Conservation (phyloP, 2,329 filamentous ascomycete species). For the Rachicladosporium sp. region DNA sequence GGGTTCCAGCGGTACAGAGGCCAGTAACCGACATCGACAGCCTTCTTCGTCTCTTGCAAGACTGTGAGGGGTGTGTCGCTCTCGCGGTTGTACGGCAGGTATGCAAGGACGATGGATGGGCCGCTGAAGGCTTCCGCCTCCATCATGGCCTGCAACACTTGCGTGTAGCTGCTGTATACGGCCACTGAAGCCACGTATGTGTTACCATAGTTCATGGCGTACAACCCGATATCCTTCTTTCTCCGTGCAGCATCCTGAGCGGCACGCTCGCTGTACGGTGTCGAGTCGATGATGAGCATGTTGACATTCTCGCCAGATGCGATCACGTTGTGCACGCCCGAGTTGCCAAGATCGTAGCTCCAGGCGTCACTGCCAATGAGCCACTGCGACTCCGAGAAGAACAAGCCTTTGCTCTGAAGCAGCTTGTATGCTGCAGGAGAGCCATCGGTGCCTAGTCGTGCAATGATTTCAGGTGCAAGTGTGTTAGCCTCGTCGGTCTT, state of each 20-base stretch:
- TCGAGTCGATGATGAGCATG: constrained; percentile 97
- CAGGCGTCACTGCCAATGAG: constrained; percentile 92
- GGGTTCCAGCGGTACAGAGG: constrained; percentile 96
- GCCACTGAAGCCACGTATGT: constrained; percentile 95
- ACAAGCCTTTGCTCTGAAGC: constrained; percentile 65
- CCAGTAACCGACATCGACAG: constrained; percentile 95
- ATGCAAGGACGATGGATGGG: constrained; percentile 85
- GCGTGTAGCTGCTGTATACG: constrained; percentile 98
- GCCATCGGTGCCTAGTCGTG: constrained; percentile 68
- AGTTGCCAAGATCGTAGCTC: constrained; percentile 96
- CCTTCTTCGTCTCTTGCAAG: constrained; percentile 98
- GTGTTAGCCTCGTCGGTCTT: constrained; percentile 63
- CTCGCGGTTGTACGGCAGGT: constrained; percentile 91
- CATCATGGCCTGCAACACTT: constrained; percentile 90
- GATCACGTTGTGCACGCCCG: constrained; percentile 92
- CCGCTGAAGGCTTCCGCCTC: constrained; percentile 94
- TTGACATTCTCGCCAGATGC: constrained; percentile 97
- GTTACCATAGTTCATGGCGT: constrained; percentile 98
- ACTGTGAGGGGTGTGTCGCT: constrained; percentile 81
- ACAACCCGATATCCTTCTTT: constrained; percentile 98
- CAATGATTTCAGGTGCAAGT: constrained; percentile 67
- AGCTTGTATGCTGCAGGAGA: constrained; percentile 60
- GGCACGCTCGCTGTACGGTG: constrained; percentile 80
- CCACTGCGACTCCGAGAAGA: constrained; percentile 91
- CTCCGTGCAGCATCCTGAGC: constrained; percentile 72